Evolutionary conservation across 805 yeast genomes (phyloP).

Genomic region (Candida boleticola): DNA sequence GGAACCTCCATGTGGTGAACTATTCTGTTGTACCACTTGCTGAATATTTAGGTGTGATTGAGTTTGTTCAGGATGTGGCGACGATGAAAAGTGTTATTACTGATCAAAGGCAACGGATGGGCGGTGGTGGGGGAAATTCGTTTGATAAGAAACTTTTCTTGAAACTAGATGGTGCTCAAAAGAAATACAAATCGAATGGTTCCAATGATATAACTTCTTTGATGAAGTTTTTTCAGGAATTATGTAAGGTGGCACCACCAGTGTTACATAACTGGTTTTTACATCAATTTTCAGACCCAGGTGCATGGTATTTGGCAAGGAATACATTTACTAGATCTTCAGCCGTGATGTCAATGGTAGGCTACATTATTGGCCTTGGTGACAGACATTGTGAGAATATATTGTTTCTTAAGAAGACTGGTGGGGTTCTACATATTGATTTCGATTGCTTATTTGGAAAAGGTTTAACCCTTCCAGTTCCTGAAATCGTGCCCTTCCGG

Average conservation of each 20-base stretch:
- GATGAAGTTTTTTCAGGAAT: slow-evolving; percentile 18
- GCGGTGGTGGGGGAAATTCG: slow-evolving; percentile 13
- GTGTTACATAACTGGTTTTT: slow-evolving; percentile 85
- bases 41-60: slow-evolving; percentile 86
- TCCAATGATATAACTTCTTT: slow-evolving; percentile 5
- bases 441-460: slow-evolving; percentile 96
- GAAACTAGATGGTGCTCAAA: slow-evolving; percentile 32
- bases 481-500: slow-evolving; percentile 94
- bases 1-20: slow-evolving; percentile 69
- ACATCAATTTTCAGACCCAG: slow-evolving; percentile 86
- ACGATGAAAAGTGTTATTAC: slow-evolving; percentile 32
- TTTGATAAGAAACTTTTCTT: slow-evolving; percentile 27
- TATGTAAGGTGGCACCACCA: slow-evolving; percentile 50
- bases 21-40: slow-evolving; percentile 88
- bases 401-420: slow-evolving; percentile 66
- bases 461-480: slow-evolving; percentile 66
- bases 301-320: slow-evolving; percentile 80
- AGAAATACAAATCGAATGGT: slow-evolving; percentile 15
- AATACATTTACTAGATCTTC: slow-evolving; percentile 71
- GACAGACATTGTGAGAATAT: slow-evolving; percentile 96
- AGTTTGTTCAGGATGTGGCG: slow-evolving; percentile 41
- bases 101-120: slow-evolving; percentile 27
- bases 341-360: slow-evolving; percentile 98
- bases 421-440: slow-evolving; percentile 88
- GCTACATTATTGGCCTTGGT: slow-evolving; percentile 90